Evolutionary conservation across 306 rosid species (phyloP).

Genomic region (Fragaria nilgerrensis): DNA sequence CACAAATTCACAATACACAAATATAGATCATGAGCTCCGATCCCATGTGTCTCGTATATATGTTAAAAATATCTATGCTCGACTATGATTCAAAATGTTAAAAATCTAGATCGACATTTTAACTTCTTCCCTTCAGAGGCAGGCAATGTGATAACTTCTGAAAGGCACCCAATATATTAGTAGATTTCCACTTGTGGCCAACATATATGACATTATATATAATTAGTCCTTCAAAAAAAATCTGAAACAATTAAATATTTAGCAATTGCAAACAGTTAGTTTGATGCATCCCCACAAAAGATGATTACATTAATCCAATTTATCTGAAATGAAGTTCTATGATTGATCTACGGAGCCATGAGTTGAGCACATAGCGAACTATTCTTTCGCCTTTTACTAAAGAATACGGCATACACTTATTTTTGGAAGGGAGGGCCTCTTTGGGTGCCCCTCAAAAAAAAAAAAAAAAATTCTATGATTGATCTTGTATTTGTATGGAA

Average conservation of each 20-base stretch:
- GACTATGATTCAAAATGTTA: neutral
- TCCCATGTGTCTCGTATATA: neutral
- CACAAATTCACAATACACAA: too few species aligned
- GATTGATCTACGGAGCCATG: constrained; percentile 15
- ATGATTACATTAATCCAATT: neutral
- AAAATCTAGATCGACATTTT: neutral
- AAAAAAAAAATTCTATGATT: too few species aligned
- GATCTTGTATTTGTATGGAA: neutral
- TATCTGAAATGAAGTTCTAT: neutral
- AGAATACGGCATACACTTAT: too few species aligned
- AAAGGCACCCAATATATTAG: neutral
- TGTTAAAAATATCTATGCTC: neutral
- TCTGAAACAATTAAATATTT: too few species aligned
- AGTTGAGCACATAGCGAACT: constrained; percentile 13
- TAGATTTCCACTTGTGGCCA: neutral
- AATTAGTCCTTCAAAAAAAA: neutral
- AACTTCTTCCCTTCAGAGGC: neutral
- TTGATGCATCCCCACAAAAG: neutral
- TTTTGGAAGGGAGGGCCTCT: too few species aligned
- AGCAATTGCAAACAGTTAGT: neutral
- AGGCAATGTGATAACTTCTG: neutral
- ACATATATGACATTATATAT: neutral
- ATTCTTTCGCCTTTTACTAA: constrained; percentile 22
- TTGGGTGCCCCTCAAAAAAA: too few species aligned
- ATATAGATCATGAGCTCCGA: neutral